phyloP scores from a whole-genome alignment of 225 moss, liverwort and hornwort genomes.

The Polytrichum commune region DNA sequence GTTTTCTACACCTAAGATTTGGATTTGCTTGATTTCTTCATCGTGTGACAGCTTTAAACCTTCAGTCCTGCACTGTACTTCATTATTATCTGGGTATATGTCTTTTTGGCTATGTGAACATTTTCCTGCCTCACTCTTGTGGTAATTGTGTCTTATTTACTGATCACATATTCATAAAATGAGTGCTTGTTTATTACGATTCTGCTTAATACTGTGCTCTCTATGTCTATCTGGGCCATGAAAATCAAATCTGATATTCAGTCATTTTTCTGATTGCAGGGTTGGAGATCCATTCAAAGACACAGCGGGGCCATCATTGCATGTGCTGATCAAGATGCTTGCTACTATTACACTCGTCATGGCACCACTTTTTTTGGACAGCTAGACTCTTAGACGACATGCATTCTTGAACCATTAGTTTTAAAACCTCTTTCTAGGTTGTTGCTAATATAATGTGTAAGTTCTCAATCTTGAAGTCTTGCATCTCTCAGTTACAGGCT shows the following conservation, averaged over 20 bases:
- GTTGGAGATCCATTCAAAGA: constrained; percentile 99
- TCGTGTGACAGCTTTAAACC: too few species aligned
- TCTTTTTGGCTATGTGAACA: too few species aligned
- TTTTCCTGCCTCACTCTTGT: too few species aligned
- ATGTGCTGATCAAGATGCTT: constrained; percentile 97
- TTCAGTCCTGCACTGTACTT: too few species aligned
- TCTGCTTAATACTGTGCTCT: too few species aligned
- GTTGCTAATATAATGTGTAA: constrained; percentile 23
- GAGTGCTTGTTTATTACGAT: too few species aligned
- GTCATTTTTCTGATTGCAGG: constrained; percentile 36
- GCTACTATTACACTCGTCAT: constrained; percentile 97
- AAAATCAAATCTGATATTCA: too few species aligned
- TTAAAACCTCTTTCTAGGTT: constrained; percentile 20
- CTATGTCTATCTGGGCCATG: too few species aligned
- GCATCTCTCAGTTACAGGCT: constrained; percentile 14
- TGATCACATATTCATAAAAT: too few species aligned
- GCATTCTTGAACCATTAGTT: constrained; percentile 19
- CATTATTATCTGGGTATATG: too few species aligned
- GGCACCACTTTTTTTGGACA: constrained; percentile 95
- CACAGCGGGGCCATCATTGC: constrained; percentile 92
- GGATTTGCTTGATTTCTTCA: too few species aligned
- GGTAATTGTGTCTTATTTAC: too few species aligned
- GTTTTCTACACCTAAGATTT: constrained; percentile 8
- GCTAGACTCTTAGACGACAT: constrained; percentile 29
- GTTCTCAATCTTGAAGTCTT: constrained; percentile 12